phyloP scores from a whole-genome alignment of 306 rosid genomes.

The Medicago arabica region DNA sequence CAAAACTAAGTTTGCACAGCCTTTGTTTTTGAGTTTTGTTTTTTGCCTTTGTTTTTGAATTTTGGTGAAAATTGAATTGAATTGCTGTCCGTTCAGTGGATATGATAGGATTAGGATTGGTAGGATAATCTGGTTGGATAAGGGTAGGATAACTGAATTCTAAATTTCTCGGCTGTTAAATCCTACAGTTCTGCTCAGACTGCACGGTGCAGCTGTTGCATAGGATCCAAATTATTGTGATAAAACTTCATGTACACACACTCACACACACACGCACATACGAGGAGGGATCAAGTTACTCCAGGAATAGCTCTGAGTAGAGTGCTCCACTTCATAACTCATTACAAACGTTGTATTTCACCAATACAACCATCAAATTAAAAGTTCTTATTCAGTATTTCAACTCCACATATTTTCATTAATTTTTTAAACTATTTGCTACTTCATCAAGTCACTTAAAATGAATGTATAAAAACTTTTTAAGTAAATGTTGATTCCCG shows the following conservation, averaged over 20 bases:
- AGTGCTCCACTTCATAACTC: background rate
- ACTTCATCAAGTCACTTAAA: background rate
- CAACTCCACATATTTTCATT: background rate
- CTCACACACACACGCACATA: background rate
- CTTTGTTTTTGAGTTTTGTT: too few species aligned
- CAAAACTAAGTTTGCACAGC: too few species aligned
- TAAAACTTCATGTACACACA: background rate
- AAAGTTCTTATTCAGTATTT: background rate
- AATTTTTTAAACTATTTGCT: background rate
- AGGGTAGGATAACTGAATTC: too few species aligned
- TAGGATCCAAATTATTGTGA: background rate
- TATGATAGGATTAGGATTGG: too few species aligned
- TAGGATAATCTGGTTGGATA: too few species aligned
- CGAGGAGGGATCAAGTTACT: constrained; percentile 1
- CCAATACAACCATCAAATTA: background rate
- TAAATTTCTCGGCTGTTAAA: too few species aligned
- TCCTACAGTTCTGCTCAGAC: too few species aligned
- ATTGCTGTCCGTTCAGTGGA: too few species aligned
- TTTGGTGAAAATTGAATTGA: too few species aligned
- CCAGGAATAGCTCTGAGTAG: background rate
- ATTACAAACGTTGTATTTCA: background rate
- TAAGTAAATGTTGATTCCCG: background rate
- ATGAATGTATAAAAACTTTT: constrained; percentile 1
- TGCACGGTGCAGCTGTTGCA: background rate
- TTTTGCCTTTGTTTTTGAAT: too few species aligned